Percentiles rank a stretch among this genome's conserved stretches.
Conservation (phyloP, 305 asterid species). For the Fraxinus paxiana region DNA sequence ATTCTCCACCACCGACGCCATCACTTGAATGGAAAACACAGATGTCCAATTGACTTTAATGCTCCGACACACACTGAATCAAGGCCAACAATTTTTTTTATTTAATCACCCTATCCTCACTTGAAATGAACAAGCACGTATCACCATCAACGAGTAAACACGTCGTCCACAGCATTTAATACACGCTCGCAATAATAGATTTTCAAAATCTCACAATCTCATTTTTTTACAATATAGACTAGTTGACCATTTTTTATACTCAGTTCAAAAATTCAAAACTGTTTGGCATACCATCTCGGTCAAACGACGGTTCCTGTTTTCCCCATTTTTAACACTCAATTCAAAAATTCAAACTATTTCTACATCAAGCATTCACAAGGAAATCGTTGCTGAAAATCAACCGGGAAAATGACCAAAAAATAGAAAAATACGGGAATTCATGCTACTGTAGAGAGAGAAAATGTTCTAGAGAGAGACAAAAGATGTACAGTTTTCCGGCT, state of each 20-base stretch:
- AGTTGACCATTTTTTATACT: neutral
- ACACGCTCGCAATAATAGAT: neutral
- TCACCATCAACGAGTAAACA: conserved; percentile 43
- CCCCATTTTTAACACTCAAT: neutral
- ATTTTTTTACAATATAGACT: neutral
- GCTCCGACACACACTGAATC: neutral
- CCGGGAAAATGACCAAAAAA: neutral
- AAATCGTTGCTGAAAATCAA: neutral
- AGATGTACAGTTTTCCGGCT: conserved; percentile 3
- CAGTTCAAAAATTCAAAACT: neutral
- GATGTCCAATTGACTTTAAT: neutral
- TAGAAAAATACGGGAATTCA: neutral
- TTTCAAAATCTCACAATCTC: conserved; percentile 8
- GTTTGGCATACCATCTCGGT: neutral
- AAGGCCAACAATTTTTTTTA: neutral
- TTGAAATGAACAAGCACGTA: conserved; percentile 23
- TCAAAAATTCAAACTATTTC: neutral
- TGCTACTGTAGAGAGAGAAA: neutral
- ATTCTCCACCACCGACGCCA: conserved; percentile 46
- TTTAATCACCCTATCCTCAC: neutral
- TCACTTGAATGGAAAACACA: conserved; percentile 13
- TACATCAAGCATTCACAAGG: conserved; percentile 11
- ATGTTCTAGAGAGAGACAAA: neutral
- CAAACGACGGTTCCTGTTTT: neutral
- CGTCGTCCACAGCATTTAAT: conserved; percentile 41